A percentile compares a stretch with the other conserved stretches of the same genome.
Conservation (phyloP, 805 yeast genomes). For the Kodamaea laetipori region DNA sequence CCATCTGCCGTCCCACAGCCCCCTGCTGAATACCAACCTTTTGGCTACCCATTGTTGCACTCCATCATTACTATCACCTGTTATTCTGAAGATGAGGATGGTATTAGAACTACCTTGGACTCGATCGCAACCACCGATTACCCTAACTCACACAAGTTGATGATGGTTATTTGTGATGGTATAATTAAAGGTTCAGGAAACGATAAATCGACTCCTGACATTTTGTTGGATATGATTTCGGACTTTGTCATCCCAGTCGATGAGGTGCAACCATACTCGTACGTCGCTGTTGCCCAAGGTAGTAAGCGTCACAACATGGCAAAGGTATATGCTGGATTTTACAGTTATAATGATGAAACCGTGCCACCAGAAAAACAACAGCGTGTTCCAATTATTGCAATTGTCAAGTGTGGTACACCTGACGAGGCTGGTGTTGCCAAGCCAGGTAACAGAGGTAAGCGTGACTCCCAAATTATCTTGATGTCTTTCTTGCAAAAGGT, state of each 20-base stretch:
- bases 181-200: conserved; percentile 93
- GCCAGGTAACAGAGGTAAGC: conserved; percentile 95
- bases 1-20: conserved; percentile 90
- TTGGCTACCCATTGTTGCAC: conserved; percentile 69
- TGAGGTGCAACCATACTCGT: conserved; percentile 78
- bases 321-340: conserved; percentile 91
- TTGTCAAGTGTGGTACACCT: conserved; percentile 89
- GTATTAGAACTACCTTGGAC: conserved; percentile 84
- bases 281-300: conserved; percentile 95
- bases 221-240: conserved; percentile 83
- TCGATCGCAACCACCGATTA: conserved; percentile 93
- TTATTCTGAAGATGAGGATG: conserved; percentile 89
- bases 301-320: conserved; percentile 97
- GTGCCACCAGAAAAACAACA: conserved; percentile 82
- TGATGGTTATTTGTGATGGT: conserved; percentile 90
- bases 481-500: conserved; percentile 89
- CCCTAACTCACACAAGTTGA: conserved; percentile 90
- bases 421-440: conserved; percentile 62
- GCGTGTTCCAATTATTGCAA: conserved; percentile 72
- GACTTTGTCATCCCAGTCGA: conserved; percentile 66
- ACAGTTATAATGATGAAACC: conserved; percentile 76
- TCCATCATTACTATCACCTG: conserved; percentile 67
- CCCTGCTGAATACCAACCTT: conserved; percentile 85
- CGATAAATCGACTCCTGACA: conserved; percentile 84
- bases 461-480: conserved; percentile 88